A percentile compares a stretch with the other conserved stretches of the same genome.
Conservation (phyloP, 768 basidiomycete species). For the Strobilomyces confusus region DNA sequence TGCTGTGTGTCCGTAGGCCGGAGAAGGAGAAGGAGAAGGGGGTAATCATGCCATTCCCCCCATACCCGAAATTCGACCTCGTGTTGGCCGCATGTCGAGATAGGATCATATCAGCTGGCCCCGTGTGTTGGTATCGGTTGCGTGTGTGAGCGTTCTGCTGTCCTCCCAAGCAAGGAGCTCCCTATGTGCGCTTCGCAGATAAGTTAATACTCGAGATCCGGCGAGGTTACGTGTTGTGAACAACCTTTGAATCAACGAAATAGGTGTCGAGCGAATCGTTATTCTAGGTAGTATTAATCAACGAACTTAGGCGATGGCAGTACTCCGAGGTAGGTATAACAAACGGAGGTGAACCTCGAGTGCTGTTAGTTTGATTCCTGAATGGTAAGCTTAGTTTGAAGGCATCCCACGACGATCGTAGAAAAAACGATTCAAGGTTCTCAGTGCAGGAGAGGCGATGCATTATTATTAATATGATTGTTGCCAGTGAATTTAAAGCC, state of each 20-base stretch:
- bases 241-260: no score
- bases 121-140: constrained; percentile 5
- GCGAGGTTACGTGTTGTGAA: background rate
- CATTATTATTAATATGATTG: background rate
- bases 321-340: constrained; percentile 1
- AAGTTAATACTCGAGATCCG: background rate
- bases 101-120: constrained; percentile 20
- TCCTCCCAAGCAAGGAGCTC: constrained; percentile 7
- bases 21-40: background rate
- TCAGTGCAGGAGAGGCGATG: background rate
- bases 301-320: constrained; percentile 14
- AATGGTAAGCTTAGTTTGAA: constrained; percentile 5
- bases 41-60: background rate
- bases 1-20: background rate
- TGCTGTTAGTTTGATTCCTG: constrained; percentile 7
- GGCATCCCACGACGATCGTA: constrained; percentile 15
- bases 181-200: background rate
- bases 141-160: background rate
- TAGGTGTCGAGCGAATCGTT: no score
- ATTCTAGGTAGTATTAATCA: constrained; percentile 8
- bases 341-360: constrained; percentile 1
- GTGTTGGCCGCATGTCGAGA: constrained; percentile 23
- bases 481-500: constrained; percentile 16
- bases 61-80: constrained; percentile 20
- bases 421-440: background rate